Conservation (phyloP, 2,329 filamentous ascomycete genomes). For the Xylaria sp. region DNA sequence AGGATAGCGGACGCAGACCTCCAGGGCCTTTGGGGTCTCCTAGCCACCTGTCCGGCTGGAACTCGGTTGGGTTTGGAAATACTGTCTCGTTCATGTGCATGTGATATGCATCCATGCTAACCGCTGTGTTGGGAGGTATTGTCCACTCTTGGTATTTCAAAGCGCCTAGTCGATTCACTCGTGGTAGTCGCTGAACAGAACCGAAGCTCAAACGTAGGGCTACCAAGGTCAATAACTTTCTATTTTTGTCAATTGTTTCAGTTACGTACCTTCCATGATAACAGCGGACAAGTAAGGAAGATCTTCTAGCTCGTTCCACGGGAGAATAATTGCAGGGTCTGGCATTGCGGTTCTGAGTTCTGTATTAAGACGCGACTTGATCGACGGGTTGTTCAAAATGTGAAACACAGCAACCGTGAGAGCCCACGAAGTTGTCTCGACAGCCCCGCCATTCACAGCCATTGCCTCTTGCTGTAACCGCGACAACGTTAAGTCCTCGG, state of each 20-base stretch:
- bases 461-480: constrained; percentile 15
- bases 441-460: constrained; percentile 8
- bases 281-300: constrained; percentile 17
- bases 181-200: constrained; percentile 2
- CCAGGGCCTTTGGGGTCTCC: constrained; percentile 31
- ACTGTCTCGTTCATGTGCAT: constrained; percentile 39
- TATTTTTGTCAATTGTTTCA: neutral
- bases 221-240: neutral
- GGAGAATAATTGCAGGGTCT: neutral
- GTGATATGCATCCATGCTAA: constrained; percentile 40
- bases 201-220: neutral
- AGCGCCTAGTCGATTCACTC: neutral
- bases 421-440: constrained; percentile 20
- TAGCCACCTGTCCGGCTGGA: constrained; percentile 42
- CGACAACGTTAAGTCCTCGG: neutral
- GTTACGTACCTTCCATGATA: constrained; percentile 19
- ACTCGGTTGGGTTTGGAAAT: constrained; percentile 33
- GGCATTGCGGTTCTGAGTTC: constrained; percentile 10
- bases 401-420: constrained; percentile 7
- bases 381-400: neutral
- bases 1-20: constrained; percentile 21
- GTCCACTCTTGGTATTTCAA: constrained; percentile 32
- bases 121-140: constrained; percentile 34
- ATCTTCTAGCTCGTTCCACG: neutral
- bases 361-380: neutral